Conservation (phyloP, 768 basidiomycete genomes). For the Panaeolus cyanescens region DNA sequence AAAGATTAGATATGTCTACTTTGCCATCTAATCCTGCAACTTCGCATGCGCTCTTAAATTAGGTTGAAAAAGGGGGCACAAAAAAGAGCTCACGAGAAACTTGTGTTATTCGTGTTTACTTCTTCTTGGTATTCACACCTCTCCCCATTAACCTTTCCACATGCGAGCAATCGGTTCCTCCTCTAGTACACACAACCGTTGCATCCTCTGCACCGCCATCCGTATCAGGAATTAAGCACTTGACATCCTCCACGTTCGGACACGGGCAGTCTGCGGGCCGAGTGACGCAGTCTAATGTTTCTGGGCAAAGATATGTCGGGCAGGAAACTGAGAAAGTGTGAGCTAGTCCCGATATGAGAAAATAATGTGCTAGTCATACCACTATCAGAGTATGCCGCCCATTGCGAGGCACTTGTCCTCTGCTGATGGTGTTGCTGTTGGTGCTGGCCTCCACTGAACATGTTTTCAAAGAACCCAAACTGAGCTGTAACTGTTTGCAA, state of each 20-base stretch:
- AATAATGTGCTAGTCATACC: constrained; percentile 41
- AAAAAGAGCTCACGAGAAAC: background rate
- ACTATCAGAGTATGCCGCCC: constrained; percentile 64
- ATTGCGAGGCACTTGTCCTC: constrained; percentile 57
- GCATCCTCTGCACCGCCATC: constrained; percentile 47
- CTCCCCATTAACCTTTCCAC: constrained; percentile 57
- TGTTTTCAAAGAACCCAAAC: constrained; percentile 78
- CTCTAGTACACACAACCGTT: constrained; percentile 73
- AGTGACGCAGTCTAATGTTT: constrained; percentile 69
- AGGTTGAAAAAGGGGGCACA: background rate
- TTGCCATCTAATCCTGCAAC: background rate
- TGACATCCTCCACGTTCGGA: constrained; percentile 74
- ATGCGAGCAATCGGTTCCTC: constrained; percentile 59
- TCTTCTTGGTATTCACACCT: constrained; percentile 34
- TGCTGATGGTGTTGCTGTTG: constrained; percentile 66
- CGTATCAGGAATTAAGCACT: constrained; percentile 71
- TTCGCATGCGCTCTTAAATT: background rate
- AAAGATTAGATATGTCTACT: background rate
- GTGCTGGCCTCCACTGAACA: constrained; percentile 66
- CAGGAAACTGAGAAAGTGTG: constrained; percentile 55
- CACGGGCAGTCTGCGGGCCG: constrained; percentile 75
- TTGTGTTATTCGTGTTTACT: constrained; percentile 9
- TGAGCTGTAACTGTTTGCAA: constrained; percentile 54
- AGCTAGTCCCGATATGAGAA: background rate
- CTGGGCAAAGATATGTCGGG: constrained; percentile 74